Evolutionary conservation across 1,284 basidiomycete species (phyloP).

Genomic region (Ustilago vetiveriae): DNA sequence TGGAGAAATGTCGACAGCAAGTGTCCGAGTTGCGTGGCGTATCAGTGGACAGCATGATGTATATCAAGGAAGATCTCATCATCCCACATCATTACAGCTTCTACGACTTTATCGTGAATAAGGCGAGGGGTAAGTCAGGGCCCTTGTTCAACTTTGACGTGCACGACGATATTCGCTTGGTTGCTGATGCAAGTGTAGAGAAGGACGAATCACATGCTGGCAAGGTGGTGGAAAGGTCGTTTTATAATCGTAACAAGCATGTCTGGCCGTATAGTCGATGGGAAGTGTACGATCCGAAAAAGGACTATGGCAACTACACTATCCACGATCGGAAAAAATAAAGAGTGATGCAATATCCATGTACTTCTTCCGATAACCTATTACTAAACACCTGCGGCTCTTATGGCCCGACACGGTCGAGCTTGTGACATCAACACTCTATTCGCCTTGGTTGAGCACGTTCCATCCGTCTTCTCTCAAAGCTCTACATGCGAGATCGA

Average conservation of each 20-base stretch:
- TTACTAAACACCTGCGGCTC: not conserved
- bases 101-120: constrained; percentile 98
- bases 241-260: constrained; percentile 95
- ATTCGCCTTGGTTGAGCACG: constrained; percentile 11
- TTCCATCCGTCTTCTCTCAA: constrained; percentile 38
- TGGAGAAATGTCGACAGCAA: constrained; percentile 91
- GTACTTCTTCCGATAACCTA: constrained; percentile 7
- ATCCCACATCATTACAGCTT: constrained; percentile 87
- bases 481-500: constrained; percentile 15
- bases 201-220: constrained; percentile 99
- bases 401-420: no score
- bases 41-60: constrained; percentile 96
- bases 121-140: constrained; percentile 96
- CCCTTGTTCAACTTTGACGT: constrained; percentile 99
- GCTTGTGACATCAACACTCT: not conserved
- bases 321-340: constrained; percentile 51
- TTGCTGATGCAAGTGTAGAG: constrained; percentile 94
- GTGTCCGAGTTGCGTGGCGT: constrained; percentile 89
- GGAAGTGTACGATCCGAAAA: constrained; percentile 61
- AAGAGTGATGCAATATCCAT: not conserved
- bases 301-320: constrained; percentile 59
- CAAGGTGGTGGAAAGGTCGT: constrained; percentile 93
- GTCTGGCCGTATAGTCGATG: constrained; percentile 83
- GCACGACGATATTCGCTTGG: constrained; percentile 93
- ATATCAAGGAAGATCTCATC: constrained; percentile 76